Evolutionary conservation across 2,329 filamentous ascomycete genomes (phyloP).

Genomic region (Fusarium sulawesiense): DNA sequence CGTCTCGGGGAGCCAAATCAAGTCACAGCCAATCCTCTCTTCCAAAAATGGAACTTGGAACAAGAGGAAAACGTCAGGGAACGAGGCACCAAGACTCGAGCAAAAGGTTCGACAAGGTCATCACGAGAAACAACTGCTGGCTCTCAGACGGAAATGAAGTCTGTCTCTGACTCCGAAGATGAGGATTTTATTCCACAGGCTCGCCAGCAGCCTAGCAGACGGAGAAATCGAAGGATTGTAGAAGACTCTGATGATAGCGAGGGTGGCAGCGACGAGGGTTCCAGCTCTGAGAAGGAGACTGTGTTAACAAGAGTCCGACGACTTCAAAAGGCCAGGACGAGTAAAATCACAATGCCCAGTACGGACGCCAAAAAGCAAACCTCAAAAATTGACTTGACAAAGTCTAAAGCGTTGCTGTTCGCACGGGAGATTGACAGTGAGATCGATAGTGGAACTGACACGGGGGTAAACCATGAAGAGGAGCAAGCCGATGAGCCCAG

Average conservation of each 20-base stretch:
- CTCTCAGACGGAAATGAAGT: not conserved
- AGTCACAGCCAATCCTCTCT: constrained; percentile 46
- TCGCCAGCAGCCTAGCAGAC: constrained; percentile 15
- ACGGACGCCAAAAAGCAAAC: not conserved
- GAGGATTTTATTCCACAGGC: constrained; percentile 9
- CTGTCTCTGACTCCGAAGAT: constrained; percentile 9
- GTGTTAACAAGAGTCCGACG: constrained; percentile 39
- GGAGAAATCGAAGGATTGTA: constrained; percentile 19
- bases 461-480: constrained; percentile 12
- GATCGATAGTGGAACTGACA: constrained; percentile 20
- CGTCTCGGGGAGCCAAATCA: constrained; percentile 45
- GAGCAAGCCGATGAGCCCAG: constrained; percentile 39
- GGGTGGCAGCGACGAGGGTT: constrained; percentile 13
- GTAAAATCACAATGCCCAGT: not conserved
- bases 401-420: constrained; percentile 20
- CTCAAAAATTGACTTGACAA: not conserved
- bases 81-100: not conserved
- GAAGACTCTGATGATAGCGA: constrained; percentile 43
- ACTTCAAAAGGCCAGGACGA: constrained; percentile 23
- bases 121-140: constrained; percentile 1
- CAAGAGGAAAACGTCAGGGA: constrained; percentile 25
- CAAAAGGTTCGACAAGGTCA: constrained; percentile 1
- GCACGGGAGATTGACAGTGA: constrained; percentile 22
- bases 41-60: constrained; percentile 49
- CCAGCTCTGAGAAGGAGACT: constrained; percentile 29